These are phyloP conservation scores for Erysiphe neolycopersici DNA, from an alignment of 2,329 filamentous ascomycete genomes.

Conservation along the genomic window DNA sequence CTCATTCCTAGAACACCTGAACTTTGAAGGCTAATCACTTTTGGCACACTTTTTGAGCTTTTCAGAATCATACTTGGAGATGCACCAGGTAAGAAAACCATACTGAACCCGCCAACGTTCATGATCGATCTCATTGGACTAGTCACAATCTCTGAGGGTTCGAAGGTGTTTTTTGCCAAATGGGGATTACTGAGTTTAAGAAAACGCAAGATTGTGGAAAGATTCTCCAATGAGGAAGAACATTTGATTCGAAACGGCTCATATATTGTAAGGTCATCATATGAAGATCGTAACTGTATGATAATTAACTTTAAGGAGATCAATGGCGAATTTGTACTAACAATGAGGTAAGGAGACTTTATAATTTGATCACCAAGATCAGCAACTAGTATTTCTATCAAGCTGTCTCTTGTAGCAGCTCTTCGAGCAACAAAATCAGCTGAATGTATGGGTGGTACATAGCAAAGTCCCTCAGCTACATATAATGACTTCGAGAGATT, in stretches of 20 bases:
- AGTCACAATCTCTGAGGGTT: slow-evolving; percentile 23
- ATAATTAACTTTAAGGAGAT: slow-evolving; percentile 2
- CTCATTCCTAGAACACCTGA: slow-evolving; percentile 43
- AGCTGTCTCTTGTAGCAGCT: slow-evolving; percentile 40
- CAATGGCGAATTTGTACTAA: slow-evolving; percentile 18
- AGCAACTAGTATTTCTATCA: slow-evolving; percentile 60
- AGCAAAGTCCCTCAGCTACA: slow-evolving; percentile 47
- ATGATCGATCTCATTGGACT: slow-evolving; percentile 19
- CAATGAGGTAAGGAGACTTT: slow-evolving; percentile 55
- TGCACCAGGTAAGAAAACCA: slow-evolving; percentile 57
- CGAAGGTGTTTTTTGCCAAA: slow-evolving; percentile 29
- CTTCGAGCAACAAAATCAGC: slow-evolving; percentile 43
- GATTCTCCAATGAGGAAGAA: slow-evolving; percentile 2
- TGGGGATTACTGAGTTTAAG: slow-evolving; percentile 45
- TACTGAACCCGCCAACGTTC: slow-evolving; percentile 51
- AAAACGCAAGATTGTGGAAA: slow-evolving; percentile 33
- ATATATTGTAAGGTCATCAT: slow-evolving; percentile 69
- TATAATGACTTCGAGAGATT: slow-evolving; percentile 47
- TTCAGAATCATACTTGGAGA: slow-evolving; percentile 66
- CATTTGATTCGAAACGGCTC: slow-evolving; percentile 37
- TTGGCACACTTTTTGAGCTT: slow-evolving; percentile 50
- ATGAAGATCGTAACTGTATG: slow-evolving; percentile 42
- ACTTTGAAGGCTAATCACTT: slow-evolving; percentile 46
- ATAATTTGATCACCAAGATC: slow-evolving; percentile 54
- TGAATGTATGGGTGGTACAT: slow-evolving; percentile 50